phyloP scores from a whole-genome alignment of 371 early-diverging fungal genomes.

The Syncephalastrum monosporum region DNA sequence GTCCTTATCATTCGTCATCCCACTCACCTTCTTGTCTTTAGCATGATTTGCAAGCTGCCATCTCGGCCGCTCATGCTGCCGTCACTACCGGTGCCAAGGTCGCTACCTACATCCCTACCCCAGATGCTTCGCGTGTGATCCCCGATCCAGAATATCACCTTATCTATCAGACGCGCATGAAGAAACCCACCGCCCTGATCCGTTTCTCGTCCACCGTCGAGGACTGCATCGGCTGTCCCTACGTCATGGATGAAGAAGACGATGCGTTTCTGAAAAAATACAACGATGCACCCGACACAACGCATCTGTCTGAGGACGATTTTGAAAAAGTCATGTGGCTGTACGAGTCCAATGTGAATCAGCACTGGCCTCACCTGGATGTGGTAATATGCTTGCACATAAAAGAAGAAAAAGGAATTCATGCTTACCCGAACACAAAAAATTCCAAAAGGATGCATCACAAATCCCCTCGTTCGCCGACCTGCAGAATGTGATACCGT shows the following conservation, averaged over 20 bases:
- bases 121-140: constrained; percentile 84
- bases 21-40: constrained; percentile 7
- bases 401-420: constrained; percentile 1
- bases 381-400: constrained; percentile 27
- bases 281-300: constrained; percentile 36
- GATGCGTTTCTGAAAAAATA: constrained; percentile 65
- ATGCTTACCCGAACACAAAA: not conserved
- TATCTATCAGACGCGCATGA: constrained; percentile 69
- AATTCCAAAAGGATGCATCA: constrained; percentile 36
- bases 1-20: too few species aligned
- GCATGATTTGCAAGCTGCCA: constrained; percentile 93
- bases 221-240: constrained; percentile 83
- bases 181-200: constrained; percentile 74
- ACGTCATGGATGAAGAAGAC: constrained; percentile 89
- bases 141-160: constrained; percentile 54
- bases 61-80: constrained; percentile 76
- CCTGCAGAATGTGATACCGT: constrained; percentile 29
- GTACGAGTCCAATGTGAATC: constrained; percentile 63
- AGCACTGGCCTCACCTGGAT: constrained; percentile 57
- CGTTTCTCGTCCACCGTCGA: constrained; percentile 86
- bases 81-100: constrained; percentile 58
- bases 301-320: constrained; percentile 58
- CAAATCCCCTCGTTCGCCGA: constrained; percentile 46
- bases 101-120: constrained; percentile 86
- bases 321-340: constrained; percentile 83